Base-by-base conservation (phyloP, 1,284 basidiomycete species). In the Rhodotorula mucilaginosa region DNA sequence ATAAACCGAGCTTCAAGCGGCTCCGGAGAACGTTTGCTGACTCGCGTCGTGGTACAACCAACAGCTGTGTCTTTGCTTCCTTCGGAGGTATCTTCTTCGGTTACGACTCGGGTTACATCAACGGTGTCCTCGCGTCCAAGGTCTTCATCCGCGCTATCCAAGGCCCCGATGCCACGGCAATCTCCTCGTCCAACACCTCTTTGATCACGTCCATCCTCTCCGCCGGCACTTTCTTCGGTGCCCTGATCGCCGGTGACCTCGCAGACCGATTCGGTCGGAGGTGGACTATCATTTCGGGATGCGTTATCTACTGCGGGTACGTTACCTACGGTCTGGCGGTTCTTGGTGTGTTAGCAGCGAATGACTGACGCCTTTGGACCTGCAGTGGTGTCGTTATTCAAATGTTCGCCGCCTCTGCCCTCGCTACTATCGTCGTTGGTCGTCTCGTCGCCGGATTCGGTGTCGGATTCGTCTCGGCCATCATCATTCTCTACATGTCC, bases 391-490 rank as follows among this genome's bases (percentile, higher is more conserved):
- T 82, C 76, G 77, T 82, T 65, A 79, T 84, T 39, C 69, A 70
- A 64, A 72, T 72, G 70, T 68, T 72, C 61, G 82, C 81, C 62
- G 79, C 81, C 23, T 51, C 69, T 26, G 80, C 78, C 70, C 79
- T 83, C 48, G 82, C 80, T 10, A 75, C 80, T 62, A 79, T 73
- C 21, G 72, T 73, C 51, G 81, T 81, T 26, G 83, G 84, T 74
- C 81, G 84, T 71, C 71, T 82, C 56, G 76, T 84, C 64, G 81
- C 82, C 16, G 84, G 84, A 75, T 76, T 84, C 73, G 84, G 84
- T 68, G 83, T 85, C 69, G 84, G 84, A 34, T 82, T 82, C 77
- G 80, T 84, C 56, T 82, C 82, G 5, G 82, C 82, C 74, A 83
- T 82, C 72, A 83, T 84, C 76, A 82, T 82, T 49, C 63, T 73